Conservation (phyloP, 2,329 filamentous ascomycete genomes). For the Clonostachys rhizophaga region DNA sequence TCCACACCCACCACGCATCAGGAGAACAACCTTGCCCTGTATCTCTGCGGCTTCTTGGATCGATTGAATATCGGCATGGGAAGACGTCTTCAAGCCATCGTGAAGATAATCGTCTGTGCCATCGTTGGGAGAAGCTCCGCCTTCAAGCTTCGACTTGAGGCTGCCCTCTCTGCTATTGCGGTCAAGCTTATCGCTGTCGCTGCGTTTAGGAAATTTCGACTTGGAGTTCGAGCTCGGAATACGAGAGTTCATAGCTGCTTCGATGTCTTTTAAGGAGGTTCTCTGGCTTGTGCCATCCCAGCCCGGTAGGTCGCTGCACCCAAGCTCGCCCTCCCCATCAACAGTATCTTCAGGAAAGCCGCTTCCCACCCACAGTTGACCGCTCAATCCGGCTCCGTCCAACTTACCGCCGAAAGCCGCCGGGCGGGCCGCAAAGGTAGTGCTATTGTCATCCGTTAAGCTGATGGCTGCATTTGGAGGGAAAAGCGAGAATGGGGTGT, state of each 20-base stretch:
- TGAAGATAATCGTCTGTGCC: conserved; percentile 84
- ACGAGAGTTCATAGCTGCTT: conserved; percentile 28
- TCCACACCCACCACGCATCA: conserved; percentile 90
- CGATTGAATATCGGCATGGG: conserved; percentile 84
- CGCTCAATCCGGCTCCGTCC: conserved; percentile 72
- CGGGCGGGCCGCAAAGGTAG: conserved; percentile 88
- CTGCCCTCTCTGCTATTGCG: conserved; percentile 13
- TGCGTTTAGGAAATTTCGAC: neutral
- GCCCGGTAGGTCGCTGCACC: conserved; percentile 89
- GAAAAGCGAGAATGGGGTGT: conserved; percentile 80
- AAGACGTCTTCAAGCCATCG: conserved; percentile 31
- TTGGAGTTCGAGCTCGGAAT: conserved; percentile 11
- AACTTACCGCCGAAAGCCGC: conserved; percentile 87
- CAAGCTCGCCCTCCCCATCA: conserved; percentile 75
- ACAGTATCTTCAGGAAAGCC: conserved; percentile 80
- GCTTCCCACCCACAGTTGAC: conserved; percentile 88
- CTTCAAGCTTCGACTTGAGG: conserved; percentile 4
- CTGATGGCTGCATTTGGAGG: conserved; percentile 94
- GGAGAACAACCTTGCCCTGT: conserved; percentile 82
- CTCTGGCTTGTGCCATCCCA: conserved; percentile 65
- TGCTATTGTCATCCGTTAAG: conserved; percentile 96
- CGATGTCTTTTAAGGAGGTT: conserved; percentile 12
- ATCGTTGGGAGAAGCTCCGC: conserved; percentile 45
- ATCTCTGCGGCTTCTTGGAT: conserved; percentile 92
- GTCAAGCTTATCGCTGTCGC: conserved; percentile 12